Evolutionary conservation across 345 rosid species (phyloP).

Genomic region (Boechera divaricarpa): DNA sequence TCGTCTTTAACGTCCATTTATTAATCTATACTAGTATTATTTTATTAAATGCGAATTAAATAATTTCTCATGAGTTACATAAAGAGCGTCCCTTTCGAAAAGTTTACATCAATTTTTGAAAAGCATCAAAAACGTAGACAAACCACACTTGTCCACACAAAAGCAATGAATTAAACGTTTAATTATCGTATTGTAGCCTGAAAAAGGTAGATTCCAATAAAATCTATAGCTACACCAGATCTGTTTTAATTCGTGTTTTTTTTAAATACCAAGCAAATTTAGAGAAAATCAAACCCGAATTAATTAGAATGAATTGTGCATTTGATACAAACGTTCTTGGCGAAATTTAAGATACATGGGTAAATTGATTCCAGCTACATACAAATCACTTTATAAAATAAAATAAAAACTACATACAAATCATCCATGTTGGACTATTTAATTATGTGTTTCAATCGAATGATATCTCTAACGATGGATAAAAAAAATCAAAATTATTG

Average conservation of each 20-base stretch:
- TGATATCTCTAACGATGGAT: background rate
- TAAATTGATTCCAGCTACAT: constrained; percentile 1
- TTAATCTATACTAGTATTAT: background rate
- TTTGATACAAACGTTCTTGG: background rate
- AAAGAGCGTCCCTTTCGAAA: constrained; percentile 44
- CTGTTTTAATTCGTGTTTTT: constrained; percentile 4
- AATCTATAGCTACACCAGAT: constrained; percentile 36
- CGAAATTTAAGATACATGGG: background rate
- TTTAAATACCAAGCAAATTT: background rate
- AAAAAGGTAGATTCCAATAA: constrained; percentile 32
- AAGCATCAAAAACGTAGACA: constrained; percentile 45
- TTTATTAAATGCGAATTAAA: constrained; percentile 10
- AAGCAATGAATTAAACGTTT: constrained; percentile 34
- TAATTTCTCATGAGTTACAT: constrained; percentile 18
- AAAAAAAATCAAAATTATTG: background rate
- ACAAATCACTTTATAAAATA: background rate
- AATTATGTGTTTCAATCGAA: background rate
- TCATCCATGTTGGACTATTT: background rate
- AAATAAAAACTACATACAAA: background rate
- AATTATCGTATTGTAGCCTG: constrained; percentile 28
- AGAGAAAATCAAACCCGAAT: background rate
- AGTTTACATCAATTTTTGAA: constrained; percentile 40
- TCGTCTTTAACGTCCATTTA: constrained; percentile 35
- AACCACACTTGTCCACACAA: constrained; percentile 42
- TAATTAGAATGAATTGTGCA: background rate